Base-by-base conservation (phyloP, 106 monocot species). In the Agapanthus africanus region DNA sequence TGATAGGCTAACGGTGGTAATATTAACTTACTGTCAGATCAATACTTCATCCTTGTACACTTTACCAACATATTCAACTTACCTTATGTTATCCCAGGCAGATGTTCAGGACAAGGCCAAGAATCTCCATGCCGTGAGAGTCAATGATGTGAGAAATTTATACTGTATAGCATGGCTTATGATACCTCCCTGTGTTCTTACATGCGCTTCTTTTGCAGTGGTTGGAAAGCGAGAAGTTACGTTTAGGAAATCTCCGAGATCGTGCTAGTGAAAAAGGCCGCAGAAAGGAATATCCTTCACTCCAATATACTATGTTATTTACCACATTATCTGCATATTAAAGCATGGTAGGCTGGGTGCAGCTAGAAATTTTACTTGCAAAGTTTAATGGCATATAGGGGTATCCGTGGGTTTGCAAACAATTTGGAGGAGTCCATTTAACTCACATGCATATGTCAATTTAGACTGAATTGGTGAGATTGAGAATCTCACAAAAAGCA, bases 231-330 rank as follows among this genome's bases (percentile, higher is more conserved):
- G 93, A 93, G 76, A 93, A 88, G 72, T 44, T 76, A 67, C 76
- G 85, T 3, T 71, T 88, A 15, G 73, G 85, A 21, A 84, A 93
- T 77, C 83, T 93, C 57, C 88, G 93, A 76, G 93, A 93, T 76
- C 88, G 93, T 67, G 93, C 93, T 68, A 93, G 93, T 81, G 93
- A 93, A 79, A 85, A 76, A 47, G 93, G 93, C 23, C 93, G 83
- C n/a, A 75, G 79, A 83, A 93, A 93, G 52, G 81, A 64, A 64
- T 64, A 64, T 64, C 64, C 64, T 64, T 33, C 63, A 37, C 37
- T 63, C 37, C 11, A 4, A 35, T 54, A 30, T 57, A 57, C 14
- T 31, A 28, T 57, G 10, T 57, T 31, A 14, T 57, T 30, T 57
- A 4, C 56, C 31, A 11, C 30, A 30, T 57, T 9, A 30, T 57